Base-by-base conservation (phyloP, 208 protist genomes). In the Trypanosoma boissoni region DNA sequence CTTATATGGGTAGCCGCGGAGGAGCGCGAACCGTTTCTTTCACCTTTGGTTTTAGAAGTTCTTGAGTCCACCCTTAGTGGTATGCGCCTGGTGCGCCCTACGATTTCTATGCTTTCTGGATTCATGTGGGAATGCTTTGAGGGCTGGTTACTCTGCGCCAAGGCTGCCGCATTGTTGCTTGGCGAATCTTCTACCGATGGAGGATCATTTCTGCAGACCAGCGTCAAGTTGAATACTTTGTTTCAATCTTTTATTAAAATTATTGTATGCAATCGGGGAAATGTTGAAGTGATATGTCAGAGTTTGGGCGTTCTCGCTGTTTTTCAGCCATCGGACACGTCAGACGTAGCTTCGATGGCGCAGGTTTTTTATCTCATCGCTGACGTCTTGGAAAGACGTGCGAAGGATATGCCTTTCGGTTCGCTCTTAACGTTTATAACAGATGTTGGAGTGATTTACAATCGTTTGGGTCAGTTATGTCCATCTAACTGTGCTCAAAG, bases 1-100 rank as follows among this genome's bases (percentile, higher is more conserved):
- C 60, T 76, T 32, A 41, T 86, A 51, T 91, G 80, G 79, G 44
- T 81, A 20, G 72, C 62, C 51, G 68, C 76, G 52, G 60, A 46
- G 1, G 74, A 76, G 34, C 48, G 59, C 20, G 69, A 71, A 5
- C 54, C 68, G 0, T 60, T 71, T 7, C 76, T 74, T 49, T 27
- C 57, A 2, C 49, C 63, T 18, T 53, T 70, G 26, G 77, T 65
- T 5, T 55, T 80, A 34, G 27, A 64, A 37, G 42, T 77, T 31
- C 74, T 84, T 8, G 68, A 80, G 53, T 31, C 42, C 12, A 48
- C 65, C 5, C 29, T 91, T 20, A 9, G 41, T 10, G 70, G 64
- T 18, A 34, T 58, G 18, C 44, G 51, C 14, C 53, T 76, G 55
- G 49, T 70, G 31, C 34, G 53, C 23, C 52, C 50, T 16, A 39